Evolutionary conservation across 129 eudicot species (phyloP), one percentile per base, ranked within the genome.

Genomic region (carrot (Daucus carota)): DNA sequence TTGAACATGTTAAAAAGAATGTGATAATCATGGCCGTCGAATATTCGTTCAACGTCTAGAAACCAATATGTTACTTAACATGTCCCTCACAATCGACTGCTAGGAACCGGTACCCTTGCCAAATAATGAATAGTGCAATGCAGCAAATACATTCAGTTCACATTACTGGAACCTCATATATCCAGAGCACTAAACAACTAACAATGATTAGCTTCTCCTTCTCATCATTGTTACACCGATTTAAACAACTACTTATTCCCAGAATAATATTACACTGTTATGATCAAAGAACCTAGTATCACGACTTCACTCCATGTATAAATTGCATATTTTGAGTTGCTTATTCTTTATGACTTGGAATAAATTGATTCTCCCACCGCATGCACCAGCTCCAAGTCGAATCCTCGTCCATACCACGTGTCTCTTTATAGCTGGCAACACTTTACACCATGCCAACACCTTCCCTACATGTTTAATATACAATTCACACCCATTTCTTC

Each of bases 401-500:
- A 28, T 66, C n/a, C 16, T 32, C 59, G 59, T 16, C 40, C 10
- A 15, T 3, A 65, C 71, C 33, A 17, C 72, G 72, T 33, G 72
- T 33, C 33, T 66, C 28, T 13, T n/a, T 65, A 66, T 33, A 66
- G 69, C 69, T 62, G 38, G 40, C 72, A 28, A 54, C 31, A 22
- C 63, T 54, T 54, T 33, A n/a, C 31, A 54, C 29, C 62, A 52
- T 52, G 62, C 28, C 63, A 54, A n/a, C 63, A 54, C 63, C 63
- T 54, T 54, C 63, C 63, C n/a, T 52, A 2, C 9, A 17, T 18
- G 10, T 20, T 52, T 20, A 52, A 20, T 22, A n/a, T 5, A 40
- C 8, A 40, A 40, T 40, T 40, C 43, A 40, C 43, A 40, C 43
- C 7, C 43, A 40, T 40, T 40, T 9, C 63, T 18, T n/a, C n/a